Evolutionary conservation across 148 eudicot genomes (phyloP).

Genomic region (Spergularia bocconei): DNA sequence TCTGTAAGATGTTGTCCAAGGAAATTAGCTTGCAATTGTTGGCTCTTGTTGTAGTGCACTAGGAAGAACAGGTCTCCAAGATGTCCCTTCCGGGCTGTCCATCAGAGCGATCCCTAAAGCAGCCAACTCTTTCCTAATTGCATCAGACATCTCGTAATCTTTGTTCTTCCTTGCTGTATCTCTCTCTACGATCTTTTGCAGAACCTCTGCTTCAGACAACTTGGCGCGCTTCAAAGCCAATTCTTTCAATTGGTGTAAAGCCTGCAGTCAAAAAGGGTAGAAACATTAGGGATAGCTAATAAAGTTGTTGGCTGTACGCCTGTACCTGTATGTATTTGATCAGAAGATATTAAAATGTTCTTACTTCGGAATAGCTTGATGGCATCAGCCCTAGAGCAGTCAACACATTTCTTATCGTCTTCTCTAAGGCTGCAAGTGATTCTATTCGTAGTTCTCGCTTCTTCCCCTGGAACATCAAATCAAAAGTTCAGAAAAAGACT

Average conservation of each 20-base stretch:
- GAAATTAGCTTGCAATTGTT: slow-evolving; percentile 30
- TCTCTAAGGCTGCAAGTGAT: slow-evolving; percentile 80
- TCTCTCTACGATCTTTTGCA: slow-evolving; percentile 71
- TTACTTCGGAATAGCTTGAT: slow-evolving; percentile 66
- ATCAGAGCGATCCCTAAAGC: slow-evolving; percentile 77
- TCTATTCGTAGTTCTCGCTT: slow-evolving; percentile 67
- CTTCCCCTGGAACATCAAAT: slow-evolving; percentile 60
- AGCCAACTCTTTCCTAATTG: slow-evolving; percentile 78
- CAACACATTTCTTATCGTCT: slow-evolving; percentile 47
- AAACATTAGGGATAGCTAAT: neutral
- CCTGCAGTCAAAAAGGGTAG: slow-evolving; percentile 35
- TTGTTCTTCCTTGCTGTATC: slow-evolving; percentile 63
- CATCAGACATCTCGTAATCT: slow-evolving; percentile 83
- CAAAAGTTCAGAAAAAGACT: neutral
- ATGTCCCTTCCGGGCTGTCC: slow-evolving; percentile 87
- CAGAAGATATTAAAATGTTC: neutral
- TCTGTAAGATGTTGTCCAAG: too few relatives aligned
- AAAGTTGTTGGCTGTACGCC: neutral
- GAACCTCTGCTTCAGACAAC: slow-evolving; percentile 67
- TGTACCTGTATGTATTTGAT: neutral
- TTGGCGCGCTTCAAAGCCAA: slow-evolving; percentile 81
- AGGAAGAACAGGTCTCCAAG: slow-evolving; percentile 95
- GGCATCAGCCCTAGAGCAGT: slow-evolving; percentile 76
- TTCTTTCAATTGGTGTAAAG: slow-evolving; percentile 64
- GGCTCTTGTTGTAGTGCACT: slow-evolving; percentile 54